Evolutionary conservation across 306 rosid genomes (phyloP), one percentile per base, ranked within the genome.

Genomic region (Ochetophila trinervis): DNA sequence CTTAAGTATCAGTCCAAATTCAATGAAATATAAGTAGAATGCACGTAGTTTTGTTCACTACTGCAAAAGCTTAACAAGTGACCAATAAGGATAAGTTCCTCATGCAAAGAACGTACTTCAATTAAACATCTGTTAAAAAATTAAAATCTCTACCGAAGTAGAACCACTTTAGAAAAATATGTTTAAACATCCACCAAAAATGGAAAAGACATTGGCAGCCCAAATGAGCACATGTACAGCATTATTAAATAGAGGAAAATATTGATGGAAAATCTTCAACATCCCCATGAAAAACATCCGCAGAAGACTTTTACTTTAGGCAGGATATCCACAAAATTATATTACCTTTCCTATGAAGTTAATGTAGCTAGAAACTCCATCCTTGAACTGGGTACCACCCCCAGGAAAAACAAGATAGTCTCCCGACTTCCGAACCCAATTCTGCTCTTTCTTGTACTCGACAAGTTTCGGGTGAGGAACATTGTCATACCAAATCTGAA

Each of bases 381-480:
- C 90, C 84, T 93, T 93, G 78, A 93, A 93, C 80, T 93, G 99
- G 69, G 99, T 93, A 48, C 97, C 99, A 37, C 99, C 97, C 17
- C 99, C 97, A 6, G 97, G 97, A 75, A 93, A 93, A 73, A 76
- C 80, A 32, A 93, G 79, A 76, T 90, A 83, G 53, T 90, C 82
- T 0, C 88, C 96, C 1, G 89, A 84, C 68, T 86, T 87, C 19
- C 79, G 83, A 17, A 93, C 96, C 99, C 99, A 93, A 59, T 84
- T 80, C 48, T 93, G 97, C 57, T 84, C 94, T 82, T 88, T 93
- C 88, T 93, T 93, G 91, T 93, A 93, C 74, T 90, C 95, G 37
- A 90, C 97, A 17, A 93, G 87, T 88, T 93, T 93, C 15, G 91
- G 79, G 63, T 90, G 82, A 67, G 99, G 99, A n/a, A 82, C 95